Base-by-base conservation (phyloP, 139 green algal genomes). In the Closterium sp. region DNA sequence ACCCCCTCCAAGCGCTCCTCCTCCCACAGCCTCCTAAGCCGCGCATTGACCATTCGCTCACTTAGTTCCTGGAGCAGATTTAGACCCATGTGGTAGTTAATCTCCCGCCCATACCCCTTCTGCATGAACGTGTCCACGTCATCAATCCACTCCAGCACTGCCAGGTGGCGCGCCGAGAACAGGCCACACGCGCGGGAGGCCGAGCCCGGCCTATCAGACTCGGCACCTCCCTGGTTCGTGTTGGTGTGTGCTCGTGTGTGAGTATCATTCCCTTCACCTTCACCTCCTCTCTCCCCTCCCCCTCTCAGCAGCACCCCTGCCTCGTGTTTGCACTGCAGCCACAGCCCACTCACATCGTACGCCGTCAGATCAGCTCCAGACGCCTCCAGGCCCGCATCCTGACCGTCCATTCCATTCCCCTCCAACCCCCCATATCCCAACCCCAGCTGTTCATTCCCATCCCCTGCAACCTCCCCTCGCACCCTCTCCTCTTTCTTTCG, bases 1-100 rank as follows among this genome's bases (percentile, higher is more conserved):
- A 9, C 27, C 79, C 4, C 79, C 79, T 2, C 24, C 79, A 73
- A 87, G 42, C 89, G 92, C 92, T 70, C 89, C 28, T 42, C 22
- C 31, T 50, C 22, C 87, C 27, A 94, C 62, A 29, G 88, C 88
- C 10, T 34, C 89, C 21, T 94, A 62, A 91, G 93, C 89, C 22
- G 92, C 31, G 28, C 17, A 30, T 50, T 50, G 38, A 50, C 38
- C 38, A 50, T 50, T 50, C 38, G 11, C 38, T 50, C 38, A 9
- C 38, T 50, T 50, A 50, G 38, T 50, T 50, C 38, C 30, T 93
- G 62, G 28, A 94, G 31, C 31, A 94, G 89, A 3, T 38, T 29
- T n/a, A 93, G 30, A 22, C 30, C 92, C 92, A 94, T 94, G 84
- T 32, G 30, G 85, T 94, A 94, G 34, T 94, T 94, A 27, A 94